These are phyloP conservation scores for Acidomyces sp. DNA, from an alignment of 495 filamentous ascomycete genomes.

Conservation along the genomic window DNA sequence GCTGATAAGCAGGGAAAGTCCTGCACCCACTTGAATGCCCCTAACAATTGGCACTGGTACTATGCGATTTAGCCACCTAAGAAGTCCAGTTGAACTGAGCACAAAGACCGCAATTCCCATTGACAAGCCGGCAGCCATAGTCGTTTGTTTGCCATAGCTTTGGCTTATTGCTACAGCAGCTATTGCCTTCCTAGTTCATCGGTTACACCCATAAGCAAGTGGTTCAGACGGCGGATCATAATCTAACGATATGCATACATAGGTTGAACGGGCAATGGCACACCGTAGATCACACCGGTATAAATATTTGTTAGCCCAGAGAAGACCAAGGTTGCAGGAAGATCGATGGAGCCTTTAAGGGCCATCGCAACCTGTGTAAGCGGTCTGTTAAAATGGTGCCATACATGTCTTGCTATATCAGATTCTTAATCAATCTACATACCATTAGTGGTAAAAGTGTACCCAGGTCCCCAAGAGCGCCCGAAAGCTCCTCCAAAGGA, in stretches of 20 bases:
- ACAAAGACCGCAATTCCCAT: constrained; percentile 58
- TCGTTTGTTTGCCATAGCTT: constrained; percentile 49
- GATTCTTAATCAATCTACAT: too few relatives aligned
- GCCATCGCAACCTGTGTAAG: too few relatives aligned
- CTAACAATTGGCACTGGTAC: constrained; percentile 81
- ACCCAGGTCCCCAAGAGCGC: constrained; percentile 79
- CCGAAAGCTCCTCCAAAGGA: constrained; percentile 73
- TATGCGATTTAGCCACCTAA: constrained; percentile 52
- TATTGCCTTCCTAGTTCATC: too few relatives aligned
- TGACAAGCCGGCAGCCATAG: constrained; percentile 65
- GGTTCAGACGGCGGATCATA: too few relatives aligned
- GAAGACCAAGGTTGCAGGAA: constrained; percentile 75
- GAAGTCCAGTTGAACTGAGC: constrained; percentile 61
- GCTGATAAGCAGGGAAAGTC: constrained; percentile 62
- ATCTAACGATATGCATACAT: too few relatives aligned
- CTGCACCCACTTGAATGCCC: constrained; percentile 87
- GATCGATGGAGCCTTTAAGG: constrained; percentile 57
- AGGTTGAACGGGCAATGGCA: constrained; percentile 68
- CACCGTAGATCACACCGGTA: constrained; percentile 69
- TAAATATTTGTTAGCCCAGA: constrained; percentile 73
- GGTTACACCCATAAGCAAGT: too few relatives aligned
- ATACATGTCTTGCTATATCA: too few relatives aligned
- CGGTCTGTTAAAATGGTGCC: too few relatives aligned
- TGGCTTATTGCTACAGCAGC: constrained; percentile 70
- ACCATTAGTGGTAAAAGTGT: constrained; percentile 83